Base-by-base conservation (phyloP, 2,329 filamentous ascomycete genomes). In the Trichoderma guizhouense region DNA sequence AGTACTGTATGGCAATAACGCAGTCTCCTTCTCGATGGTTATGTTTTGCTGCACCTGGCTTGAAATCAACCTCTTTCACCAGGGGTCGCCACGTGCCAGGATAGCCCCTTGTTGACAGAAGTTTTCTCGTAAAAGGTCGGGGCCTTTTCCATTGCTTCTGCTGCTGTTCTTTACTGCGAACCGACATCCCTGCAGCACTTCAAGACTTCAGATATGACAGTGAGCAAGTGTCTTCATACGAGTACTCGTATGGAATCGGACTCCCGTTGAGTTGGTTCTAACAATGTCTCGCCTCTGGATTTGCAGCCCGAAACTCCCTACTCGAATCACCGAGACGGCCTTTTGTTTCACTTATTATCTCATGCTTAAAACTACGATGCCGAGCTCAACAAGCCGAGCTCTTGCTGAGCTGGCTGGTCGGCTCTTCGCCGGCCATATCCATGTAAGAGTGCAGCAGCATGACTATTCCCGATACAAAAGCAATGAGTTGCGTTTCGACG, bases 91-190 rank as follows among this genome's bases (percentile, higher is more conserved):
- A 65, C 36, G 58, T 70, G 51, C 60, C 21, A 26, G 51, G 60
- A 65, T 61, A 32, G 60, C 58, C 67, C 66, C 66, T 70, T 30
- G 51, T 65, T 51, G 71, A 53, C 66, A 61, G 36, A 32, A 7
- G 14, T 47, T 60, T 65, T 71, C 69, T 67, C 62, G 28, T 68
- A 60, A 71, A 21, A 53, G 55, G 43, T 24, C 36, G 63, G 36
- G 62, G 15, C 58, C 34, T 51, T 63, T 36, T 43, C 18, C 30
- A 30, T 57, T 47, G 39, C 28, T 68, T 62, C 26, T 43, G 30
- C 28, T 47, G 15, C 12, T 60, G 24, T 32, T 57, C 9, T 32
- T 18, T 32, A 36, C 30, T 70, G 26, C 28, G 47, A 57, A 63
- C 62, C 24, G 15, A 3, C 51, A 71, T 47, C 47, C 68, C 32